Conservation (phyloP, 371 early-diverging fungal genomes). For the Mortierella sp. region DNA sequence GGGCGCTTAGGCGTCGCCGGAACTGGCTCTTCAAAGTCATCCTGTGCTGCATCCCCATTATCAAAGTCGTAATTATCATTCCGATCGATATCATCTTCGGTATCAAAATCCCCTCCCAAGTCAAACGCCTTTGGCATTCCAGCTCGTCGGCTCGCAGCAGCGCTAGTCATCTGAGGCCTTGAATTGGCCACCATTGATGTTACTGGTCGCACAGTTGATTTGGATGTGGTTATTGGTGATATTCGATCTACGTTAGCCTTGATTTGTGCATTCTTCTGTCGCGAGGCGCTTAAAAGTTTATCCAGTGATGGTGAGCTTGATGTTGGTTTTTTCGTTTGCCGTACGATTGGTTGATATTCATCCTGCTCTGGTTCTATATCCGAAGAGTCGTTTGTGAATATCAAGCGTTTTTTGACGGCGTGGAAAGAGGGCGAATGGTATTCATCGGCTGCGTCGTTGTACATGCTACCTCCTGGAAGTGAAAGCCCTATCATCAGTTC, state of each 20-base stretch:
- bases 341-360: background rate
- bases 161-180: constrained; percentile 8
- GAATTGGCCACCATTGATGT: background rate
- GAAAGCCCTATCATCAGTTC: constrained; percentile 10
- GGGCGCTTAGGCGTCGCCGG: constrained; percentile 8
- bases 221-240: background rate
- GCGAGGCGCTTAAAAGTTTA: constrained; percentile 15
- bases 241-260: background rate
- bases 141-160: background rate
- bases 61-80: background rate
- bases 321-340: background rate
- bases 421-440: constrained; percentile 44
- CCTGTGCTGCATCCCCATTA: background rate
- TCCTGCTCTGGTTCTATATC: constrained; percentile 15
- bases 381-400: constrained; percentile 33
- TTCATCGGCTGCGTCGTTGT: constrained; percentile 24
- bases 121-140: constrained; percentile 36
- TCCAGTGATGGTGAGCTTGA: constrained; percentile 34
- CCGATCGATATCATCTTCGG: background rate
- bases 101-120: constrained; percentile 17
- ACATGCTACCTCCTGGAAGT: constrained; percentile 3
- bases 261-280: constrained; percentile 23
- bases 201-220: background rate
- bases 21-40: background rate
- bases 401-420: constrained; percentile 32